Evolutionary conservation across 129 eudicot genomes (phyloP).

Genomic region (Erigeron canadensis): DNA sequence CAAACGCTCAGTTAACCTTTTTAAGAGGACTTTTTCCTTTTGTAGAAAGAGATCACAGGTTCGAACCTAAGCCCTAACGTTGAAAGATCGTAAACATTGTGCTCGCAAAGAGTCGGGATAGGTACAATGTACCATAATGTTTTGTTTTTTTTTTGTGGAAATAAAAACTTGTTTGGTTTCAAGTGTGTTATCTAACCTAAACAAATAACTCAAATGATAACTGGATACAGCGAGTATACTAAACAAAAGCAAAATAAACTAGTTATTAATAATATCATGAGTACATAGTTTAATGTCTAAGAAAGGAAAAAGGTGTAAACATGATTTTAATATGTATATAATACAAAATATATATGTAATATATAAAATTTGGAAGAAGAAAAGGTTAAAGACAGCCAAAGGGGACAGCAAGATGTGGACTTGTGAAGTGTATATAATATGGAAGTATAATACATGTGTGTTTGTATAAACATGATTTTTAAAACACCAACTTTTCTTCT

Average conservation of each 20-base stretch:
- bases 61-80: no score
- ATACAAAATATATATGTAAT: not conserved
- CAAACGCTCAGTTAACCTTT: no score
- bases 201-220: no score
- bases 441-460: not conserved
- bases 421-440: not conserved
- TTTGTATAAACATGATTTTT: not conserved
- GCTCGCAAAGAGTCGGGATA: no score
- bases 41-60: no score
- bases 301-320: not conserved
- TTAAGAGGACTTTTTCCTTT: no score
- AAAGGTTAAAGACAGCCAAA: slow-evolving; percentile 22
- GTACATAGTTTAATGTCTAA: slow-evolving; percentile 9
- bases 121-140: no score
- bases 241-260: no score
- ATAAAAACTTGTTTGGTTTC: not conserved
- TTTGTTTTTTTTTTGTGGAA: not conserved
- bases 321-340: no score
- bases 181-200: no score
- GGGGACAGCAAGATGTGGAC: not conserved
- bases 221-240: no score
- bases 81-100: not conserved
- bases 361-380: slow-evolving; percentile 10
- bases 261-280: no score
- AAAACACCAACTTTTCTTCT: slow-evolving; percentile 21